Base-by-base conservation (phyloP, 192 early-diverging fungal genomes). In the Nowakowskiella sp. region DNA sequence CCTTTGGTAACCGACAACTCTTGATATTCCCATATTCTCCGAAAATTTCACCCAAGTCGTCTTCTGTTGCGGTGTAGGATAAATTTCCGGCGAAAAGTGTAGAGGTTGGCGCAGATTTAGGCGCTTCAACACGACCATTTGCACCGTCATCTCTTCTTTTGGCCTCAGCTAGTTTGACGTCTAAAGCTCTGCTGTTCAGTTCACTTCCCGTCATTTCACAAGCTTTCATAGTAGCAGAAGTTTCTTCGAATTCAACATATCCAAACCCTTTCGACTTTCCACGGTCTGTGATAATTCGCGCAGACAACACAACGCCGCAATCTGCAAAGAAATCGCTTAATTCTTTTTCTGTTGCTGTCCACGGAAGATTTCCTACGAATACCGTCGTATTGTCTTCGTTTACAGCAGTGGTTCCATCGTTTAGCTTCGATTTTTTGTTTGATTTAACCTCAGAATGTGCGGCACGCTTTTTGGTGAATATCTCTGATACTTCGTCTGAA, bases 61-160 rank as follows among this genome's bases (percentile, higher is more conserved):
- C 82, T 63, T 92, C 81, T 31, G 78, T 92, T 49, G 89, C 89
- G 62, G 77, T 66, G 78, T 93, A 95, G 23, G 91, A 69, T 51
- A 97, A 75, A 80, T 97, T 97, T 46, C 94, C 91, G 27, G 92
- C 89, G 80, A 95, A 97, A 42, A 91, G 89, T 81, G 94, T 91
- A 73, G 73, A 51, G 24, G 55, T 67, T 23, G 82, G 78, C 42
- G 74, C 76, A 39, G 64, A 64, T n/a, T 66, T 78, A 53, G 73
- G 58, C 30, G 70, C 50, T 47, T 62, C 70, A 39, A 42, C 48
- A 31, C 53, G 46, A 39, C 31, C 73, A 42, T 60, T 58, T 46
- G 49, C 66, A 42, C 47, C 54, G 57, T 48, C 55, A 43, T 45
- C 44, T 49, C 54, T 60, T 63, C 56, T 68, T 72, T 70, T 13